Evolutionary conservation across 257 asterid genomes (phyloP).

Genomic region (Solanum tacnaense): DNA sequence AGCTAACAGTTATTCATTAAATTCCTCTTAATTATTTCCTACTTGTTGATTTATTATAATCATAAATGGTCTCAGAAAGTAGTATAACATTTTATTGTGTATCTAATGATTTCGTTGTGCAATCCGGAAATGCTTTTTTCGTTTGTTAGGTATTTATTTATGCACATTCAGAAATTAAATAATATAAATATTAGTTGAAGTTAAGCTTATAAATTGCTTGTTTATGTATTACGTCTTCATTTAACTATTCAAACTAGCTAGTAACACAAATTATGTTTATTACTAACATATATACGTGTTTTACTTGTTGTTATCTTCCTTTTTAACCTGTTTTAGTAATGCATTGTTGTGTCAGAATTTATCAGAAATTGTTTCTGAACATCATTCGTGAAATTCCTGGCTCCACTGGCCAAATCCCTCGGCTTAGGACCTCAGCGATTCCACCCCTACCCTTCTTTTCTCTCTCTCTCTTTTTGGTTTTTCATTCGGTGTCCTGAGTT

Average conservation of each 20-base stretch:
- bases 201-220: too few species aligned
- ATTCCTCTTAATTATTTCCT: neutral
- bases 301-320: neutral
- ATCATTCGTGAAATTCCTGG: too few species aligned
- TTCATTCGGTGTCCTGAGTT: too few species aligned
- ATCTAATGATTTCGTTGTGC: neutral
- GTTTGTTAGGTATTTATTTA: neutral
- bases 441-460: too few species aligned
- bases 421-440: too few species aligned
- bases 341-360: neutral
- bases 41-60: neutral
- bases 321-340: neutral
- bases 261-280: neutral
- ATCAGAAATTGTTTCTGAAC: too few species aligned
- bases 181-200: rapidly evolving
- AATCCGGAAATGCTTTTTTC: neutral
- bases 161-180: neutral
- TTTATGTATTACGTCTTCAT: neutral
- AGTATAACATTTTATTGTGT: neutral
- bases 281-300: neutral
- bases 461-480: too few species aligned
- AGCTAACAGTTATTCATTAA: neutral
- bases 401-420: too few species aligned
- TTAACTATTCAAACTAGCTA: neutral
- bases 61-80: neutral